Conservation (phyloP, 768 basidiomycete species). For the Kwoniella europaea region DNA sequence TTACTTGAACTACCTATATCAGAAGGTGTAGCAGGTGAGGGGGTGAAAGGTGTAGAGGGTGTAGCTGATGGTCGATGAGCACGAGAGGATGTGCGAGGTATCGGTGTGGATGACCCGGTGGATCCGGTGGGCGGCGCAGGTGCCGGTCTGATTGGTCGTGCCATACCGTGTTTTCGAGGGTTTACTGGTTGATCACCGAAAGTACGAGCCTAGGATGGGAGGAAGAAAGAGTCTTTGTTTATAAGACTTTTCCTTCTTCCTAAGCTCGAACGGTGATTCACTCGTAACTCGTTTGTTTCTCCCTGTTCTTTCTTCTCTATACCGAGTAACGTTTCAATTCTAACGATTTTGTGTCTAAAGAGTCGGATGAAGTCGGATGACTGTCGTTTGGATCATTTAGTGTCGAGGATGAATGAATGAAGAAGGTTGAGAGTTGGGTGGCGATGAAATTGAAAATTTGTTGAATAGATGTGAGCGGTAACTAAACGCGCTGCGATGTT, state of each 20-base stretch:
- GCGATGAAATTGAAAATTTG: neutral
- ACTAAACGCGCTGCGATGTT: neutral
- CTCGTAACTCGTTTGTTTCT: neutral
- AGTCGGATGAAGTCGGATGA: neutral
- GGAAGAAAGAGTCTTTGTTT: conserved; percentile 11
- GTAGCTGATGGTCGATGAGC: conserved; percentile 17
- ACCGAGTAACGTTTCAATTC: neutral
- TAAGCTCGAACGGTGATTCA: conserved; percentile 18
- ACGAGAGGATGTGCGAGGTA: conserved; percentile 21
- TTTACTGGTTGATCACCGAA: conserved; percentile 6
- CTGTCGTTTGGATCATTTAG: neutral
- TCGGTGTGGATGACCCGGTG: conserved; percentile 9
- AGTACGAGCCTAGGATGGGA: conserved; percentile 22
- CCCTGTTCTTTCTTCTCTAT: neutral
- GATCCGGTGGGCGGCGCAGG: conserved; percentile 21
- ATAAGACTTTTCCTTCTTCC: conserved; percentile 18
- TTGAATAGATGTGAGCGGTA: neutral
- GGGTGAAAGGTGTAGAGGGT: conserved; percentile 23
- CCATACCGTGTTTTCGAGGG: conserved; percentile 21
- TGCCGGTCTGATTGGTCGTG: conserved; percentile 31
- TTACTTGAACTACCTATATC: conserved; percentile 3
- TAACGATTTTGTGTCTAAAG: neutral
- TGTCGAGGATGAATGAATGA: neutral
- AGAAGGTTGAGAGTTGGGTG: neutral
- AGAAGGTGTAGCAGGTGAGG: conserved; percentile 22